Conservation (phyloP, 805 yeast genomes). For the Wickerhamiella bombiphila region DNA sequence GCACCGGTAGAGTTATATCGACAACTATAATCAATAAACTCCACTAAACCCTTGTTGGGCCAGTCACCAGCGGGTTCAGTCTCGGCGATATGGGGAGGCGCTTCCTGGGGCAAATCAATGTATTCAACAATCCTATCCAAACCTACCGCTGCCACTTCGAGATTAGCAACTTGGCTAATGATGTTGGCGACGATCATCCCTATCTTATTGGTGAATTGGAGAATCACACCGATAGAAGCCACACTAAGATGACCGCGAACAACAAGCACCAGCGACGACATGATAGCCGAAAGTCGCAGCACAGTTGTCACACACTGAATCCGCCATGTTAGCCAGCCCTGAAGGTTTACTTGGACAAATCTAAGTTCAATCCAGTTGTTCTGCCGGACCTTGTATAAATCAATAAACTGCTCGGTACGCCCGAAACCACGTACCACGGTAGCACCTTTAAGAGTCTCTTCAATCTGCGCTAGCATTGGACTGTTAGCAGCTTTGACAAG, state of each 20-base stretch:
- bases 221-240: slow-evolving; percentile 78
- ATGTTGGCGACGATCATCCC: slow-evolving; percentile 46
- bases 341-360: slow-evolving; percentile 68
- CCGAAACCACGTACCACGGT: slow-evolving; percentile 60
- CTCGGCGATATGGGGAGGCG: slow-evolving; percentile 46
- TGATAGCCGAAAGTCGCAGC: slow-evolving; percentile 64
- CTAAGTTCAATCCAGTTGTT: slow-evolving; percentile 21
- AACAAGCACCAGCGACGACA: slow-evolving; percentile 50
- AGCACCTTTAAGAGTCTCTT: slow-evolving; percentile 62
- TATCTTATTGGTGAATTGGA: slow-evolving; percentile 68
- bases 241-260: slow-evolving; percentile 49
- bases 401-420: slow-evolving; percentile 45
- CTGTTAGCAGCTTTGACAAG: slow-evolving; percentile 48
- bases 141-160: slow-evolving; percentile 79
- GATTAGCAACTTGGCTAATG: not conserved
- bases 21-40: slow-evolving; percentile 58
- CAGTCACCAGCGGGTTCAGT: slow-evolving; percentile 45
- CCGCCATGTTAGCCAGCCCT: slow-evolving; percentile 84
- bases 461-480: slow-evolving; percentile 66
- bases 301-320: slow-evolving; percentile 71
- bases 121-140: slow-evolving; percentile 48
- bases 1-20: slow-evolving; percentile 77
- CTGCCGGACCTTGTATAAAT: slow-evolving; percentile 13
- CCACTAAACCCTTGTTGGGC: slow-evolving; percentile 59
- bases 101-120: slow-evolving; percentile 66